Evolutionary conservation across 2,329 filamentous ascomycete species (phyloP).

Genomic region (Colletotrichum shisoi): DNA sequence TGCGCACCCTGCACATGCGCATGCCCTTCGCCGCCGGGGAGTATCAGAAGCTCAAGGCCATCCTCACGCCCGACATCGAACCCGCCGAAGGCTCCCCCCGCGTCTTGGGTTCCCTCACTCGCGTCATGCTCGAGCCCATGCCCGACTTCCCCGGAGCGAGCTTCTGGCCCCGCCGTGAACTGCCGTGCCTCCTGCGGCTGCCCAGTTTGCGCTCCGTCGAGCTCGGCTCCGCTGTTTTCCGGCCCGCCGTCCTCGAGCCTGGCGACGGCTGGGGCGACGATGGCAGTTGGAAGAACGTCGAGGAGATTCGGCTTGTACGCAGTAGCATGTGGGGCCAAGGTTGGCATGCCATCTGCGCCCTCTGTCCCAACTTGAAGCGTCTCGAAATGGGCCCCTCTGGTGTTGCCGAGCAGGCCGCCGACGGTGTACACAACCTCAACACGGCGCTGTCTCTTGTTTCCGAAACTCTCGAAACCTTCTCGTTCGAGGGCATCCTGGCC

Average conservation of each 20-base stretch:
- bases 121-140: constrained; percentile 38
- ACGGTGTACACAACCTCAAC: constrained; percentile 37
- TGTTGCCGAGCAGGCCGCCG: constrained; percentile 31
- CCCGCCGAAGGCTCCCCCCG: constrained; percentile 31
- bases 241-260: constrained; percentile 28
- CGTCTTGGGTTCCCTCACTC: constrained; percentile 34
- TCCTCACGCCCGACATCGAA: constrained; percentile 36
- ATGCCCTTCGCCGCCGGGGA: constrained; percentile 37
- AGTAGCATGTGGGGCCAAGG: constrained; percentile 38
- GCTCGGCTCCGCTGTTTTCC: constrained; percentile 33
- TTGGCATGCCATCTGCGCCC: constrained; percentile 36
- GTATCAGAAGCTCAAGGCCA: constrained; percentile 37
- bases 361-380: constrained; percentile 36
- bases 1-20: constrained; percentile 34
- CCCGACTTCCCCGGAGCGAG: constrained; percentile 34
- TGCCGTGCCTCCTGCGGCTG: constrained; percentile 32
- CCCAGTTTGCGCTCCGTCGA: constrained; percentile 35
- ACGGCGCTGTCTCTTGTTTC: constrained; percentile 29
- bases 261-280: constrained; percentile 38
- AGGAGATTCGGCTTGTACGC: constrained; percentile 34
- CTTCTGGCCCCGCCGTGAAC: constrained; percentile 37
- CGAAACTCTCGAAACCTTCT: constrained; percentile 35
- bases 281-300: constrained; percentile 37
- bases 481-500: constrained; percentile 32
- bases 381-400: constrained; percentile 37